A percentile compares a stretch with the other conserved stretches of the same genome.
Conservation (phyloP, 305 asterid genomes). For the Rubia tinctorum region DNA sequence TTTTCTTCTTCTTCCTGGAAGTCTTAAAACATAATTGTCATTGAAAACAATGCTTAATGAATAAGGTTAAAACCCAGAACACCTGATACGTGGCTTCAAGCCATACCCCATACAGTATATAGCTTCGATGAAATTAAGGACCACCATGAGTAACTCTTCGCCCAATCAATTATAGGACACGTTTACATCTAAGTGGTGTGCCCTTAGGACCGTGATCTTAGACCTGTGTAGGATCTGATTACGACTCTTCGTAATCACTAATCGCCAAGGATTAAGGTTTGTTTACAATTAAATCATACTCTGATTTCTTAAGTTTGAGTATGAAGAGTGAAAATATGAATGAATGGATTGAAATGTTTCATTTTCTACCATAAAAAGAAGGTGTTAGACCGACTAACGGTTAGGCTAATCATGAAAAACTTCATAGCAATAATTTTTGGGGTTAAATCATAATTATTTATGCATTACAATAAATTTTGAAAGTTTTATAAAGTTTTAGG, state of each 20-base stretch:
- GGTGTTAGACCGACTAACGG: no score
- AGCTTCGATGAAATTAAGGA: not conserved
- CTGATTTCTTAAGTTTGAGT: no score
- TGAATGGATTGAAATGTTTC: no score
- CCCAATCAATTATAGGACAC: constrained; percentile 18
- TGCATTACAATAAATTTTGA: no score
- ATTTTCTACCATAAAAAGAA: no score
- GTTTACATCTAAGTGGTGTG: constrained; percentile 3
- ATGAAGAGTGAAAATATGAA: no score
- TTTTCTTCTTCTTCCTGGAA: no score
- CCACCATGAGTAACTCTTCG: constrained; percentile 6
- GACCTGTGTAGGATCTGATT: not conserved
- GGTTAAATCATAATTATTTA: no score
- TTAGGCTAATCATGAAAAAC: no score
- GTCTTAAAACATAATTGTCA: not conserved
- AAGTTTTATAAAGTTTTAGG: no score
- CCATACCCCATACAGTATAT: constrained; percentile 1
- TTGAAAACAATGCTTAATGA: not conserved
- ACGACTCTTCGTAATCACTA: not conserved
- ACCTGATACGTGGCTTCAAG: constrained; percentile 26
- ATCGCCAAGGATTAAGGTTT: not conserved
- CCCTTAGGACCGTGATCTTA: not conserved
- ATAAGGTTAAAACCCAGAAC: not conserved
- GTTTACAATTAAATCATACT: no score
- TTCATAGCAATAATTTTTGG: no score